A percentile compares a stretch with the other conserved stretches of the same genome.
These are phyloP conservation scores for Hyphopichia fennica DNA, from an alignment of 1,139 yeast species.

Conservation along the genomic window DNA sequence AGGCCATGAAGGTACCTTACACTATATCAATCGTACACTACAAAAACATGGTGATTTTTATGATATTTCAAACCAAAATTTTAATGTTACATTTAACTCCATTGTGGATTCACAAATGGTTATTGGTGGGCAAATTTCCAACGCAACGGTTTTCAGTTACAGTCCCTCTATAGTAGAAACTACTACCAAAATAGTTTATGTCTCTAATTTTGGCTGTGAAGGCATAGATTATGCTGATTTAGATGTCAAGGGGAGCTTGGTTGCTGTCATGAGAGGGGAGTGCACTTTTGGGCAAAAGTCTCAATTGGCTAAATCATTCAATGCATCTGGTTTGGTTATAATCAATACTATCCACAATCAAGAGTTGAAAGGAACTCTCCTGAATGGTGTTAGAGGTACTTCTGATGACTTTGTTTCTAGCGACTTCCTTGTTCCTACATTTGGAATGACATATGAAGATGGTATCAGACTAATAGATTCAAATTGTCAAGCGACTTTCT, in stretches of 20 bases:
- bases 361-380: background rate
- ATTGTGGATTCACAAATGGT: background rate
- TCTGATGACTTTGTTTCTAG: background rate
- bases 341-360: background rate
- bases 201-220: background rate
- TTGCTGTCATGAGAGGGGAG: conserved; percentile 2
- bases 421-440: conserved; percentile 1
- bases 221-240: background rate
- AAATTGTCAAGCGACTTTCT: background rate
- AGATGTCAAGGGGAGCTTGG: background rate
- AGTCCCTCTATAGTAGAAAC: background rate
- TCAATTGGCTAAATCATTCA: conserved; percentile 1
- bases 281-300: conserved; percentile 5
- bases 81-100: conserved; percentile 1
- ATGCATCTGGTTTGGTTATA: conserved; percentile 2
- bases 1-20: conserved; percentile 3
- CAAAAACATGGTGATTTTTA: background rate
- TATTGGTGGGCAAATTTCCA: background rate
- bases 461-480: background rate
- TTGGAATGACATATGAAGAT: conserved; percentile 1
- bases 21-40: background rate
- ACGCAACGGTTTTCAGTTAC: background rate
- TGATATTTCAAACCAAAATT: conserved; percentile 1
- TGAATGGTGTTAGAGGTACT: background rate
- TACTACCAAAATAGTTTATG: background rate